Conservation (phyloP, 805 yeast genomes). For the Crinitomyces ghanaensis region DNA sequence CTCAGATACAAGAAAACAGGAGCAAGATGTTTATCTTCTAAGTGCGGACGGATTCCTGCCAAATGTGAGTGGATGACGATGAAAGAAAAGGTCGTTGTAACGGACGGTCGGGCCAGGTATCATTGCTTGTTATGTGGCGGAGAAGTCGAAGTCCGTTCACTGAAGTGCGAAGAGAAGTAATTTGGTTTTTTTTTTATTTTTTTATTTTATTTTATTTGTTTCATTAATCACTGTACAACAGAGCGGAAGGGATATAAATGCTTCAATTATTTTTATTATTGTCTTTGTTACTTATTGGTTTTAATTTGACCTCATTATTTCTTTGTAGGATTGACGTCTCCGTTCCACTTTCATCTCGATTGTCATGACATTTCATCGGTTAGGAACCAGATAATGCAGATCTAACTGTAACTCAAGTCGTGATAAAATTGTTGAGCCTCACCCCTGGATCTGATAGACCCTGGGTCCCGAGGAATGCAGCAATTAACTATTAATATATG, state of each 20-base stretch:
- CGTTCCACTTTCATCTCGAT: no score
- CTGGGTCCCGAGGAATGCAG: no score
- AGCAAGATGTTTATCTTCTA: slow-evolving; percentile 68
- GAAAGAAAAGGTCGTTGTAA: slow-evolving; percentile 38
- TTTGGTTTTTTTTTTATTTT: neutral
- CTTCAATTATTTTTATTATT: slow-evolving; percentile 1
- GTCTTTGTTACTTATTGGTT: slow-evolving; percentile 1
- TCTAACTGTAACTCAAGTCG: no score
- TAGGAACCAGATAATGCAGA: no score
- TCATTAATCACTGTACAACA: no score
- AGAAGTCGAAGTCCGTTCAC: slow-evolving; percentile 37
- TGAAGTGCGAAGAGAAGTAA: slow-evolving; percentile 11
- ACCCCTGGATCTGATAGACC: no score
- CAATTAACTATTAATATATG: no score
- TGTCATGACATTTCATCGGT: neutral
- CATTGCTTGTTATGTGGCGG: slow-evolving; percentile 49
- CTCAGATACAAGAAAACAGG: slow-evolving; percentile 87
- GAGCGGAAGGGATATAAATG: neutral
- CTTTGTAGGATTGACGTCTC: no score
- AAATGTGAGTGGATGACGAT: slow-evolving; percentile 90
- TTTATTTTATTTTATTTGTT: no score
- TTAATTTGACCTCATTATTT: neutral
- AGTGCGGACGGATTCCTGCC: slow-evolving; percentile 85
- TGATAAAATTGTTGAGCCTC: no score
- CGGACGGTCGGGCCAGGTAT: slow-evolving; percentile 33